Evolutionary conservation across 75 land plant species (phyloP).

Genomic region (Isoetes taiwanensis): DNA sequence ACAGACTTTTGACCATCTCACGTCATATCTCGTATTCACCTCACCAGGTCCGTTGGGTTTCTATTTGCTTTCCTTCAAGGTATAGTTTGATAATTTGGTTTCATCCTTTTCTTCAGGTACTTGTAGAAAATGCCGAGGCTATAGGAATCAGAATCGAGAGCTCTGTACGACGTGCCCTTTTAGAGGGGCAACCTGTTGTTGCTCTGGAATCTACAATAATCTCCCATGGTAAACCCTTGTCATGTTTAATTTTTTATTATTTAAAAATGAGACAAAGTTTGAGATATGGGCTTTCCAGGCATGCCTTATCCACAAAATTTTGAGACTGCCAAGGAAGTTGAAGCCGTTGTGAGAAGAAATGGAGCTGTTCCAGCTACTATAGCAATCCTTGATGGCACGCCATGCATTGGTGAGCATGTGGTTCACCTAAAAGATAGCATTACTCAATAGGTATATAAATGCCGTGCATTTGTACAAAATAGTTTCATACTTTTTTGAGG

Average conservation of each 20-base stretch:
- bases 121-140: too few relatives aligned
- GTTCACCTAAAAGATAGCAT: too few relatives aligned
- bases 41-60: too few relatives aligned
- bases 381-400: slow-evolving; percentile 86
- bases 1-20: too few relatives aligned
- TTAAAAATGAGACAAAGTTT: too few relatives aligned
- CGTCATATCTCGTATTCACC: too few relatives aligned
- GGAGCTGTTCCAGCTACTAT: slow-evolving; percentile 96
- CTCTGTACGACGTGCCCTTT: slow-evolving; percentile 51
- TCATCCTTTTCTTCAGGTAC: too few relatives aligned
- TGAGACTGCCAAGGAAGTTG: slow-evolving; percentile 71
- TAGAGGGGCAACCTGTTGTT: slow-evolving; percentile 53
- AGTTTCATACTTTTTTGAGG: neutral
- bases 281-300: slow-evolving; percentile 43
- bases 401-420: slow-evolving; percentile 93
- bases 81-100: too few relatives aligned
- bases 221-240: slow-evolving; percentile 68
- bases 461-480: neutral
- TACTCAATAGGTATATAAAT: too few relatives aligned
- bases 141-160: slow-evolving; percentile 23
- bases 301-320: slow-evolving; percentile 97
- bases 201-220: slow-evolving; percentile 96
- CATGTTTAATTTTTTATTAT: too few relatives aligned
- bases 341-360: slow-evolving; percentile 47
- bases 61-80: too few relatives aligned